Evolutionary conservation across 2,329 filamentous ascomycete genomes (phyloP).

Genomic region (Lasiodiplodia sp.): DNA sequence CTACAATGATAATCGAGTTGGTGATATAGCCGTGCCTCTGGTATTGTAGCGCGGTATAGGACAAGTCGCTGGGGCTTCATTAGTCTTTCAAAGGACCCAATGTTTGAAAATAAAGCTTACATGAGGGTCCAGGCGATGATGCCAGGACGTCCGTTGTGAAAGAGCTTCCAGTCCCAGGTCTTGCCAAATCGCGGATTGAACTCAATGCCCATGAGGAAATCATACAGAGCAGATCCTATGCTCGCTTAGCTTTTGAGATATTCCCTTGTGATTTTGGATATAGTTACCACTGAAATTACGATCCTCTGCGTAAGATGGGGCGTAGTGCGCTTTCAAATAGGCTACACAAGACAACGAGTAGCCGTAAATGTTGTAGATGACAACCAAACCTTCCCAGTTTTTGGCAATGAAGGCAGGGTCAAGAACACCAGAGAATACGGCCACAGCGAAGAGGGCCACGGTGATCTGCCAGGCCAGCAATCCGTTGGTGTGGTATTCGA

Average conservation of each 20-base stretch:
- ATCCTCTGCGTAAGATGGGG: slow-evolving; percentile 28
- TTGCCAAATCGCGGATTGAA: slow-evolving; percentile 49
- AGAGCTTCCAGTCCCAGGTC: slow-evolving; percentile 39
- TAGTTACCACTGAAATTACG: slow-evolving; percentile 29
- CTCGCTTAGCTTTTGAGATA: neutral
- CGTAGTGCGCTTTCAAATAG: slow-evolving; percentile 29
- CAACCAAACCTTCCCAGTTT: slow-evolving; percentile 28
- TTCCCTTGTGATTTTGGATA: neutral
- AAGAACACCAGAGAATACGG: slow-evolving; percentile 3
- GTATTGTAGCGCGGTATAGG: slow-evolving; percentile 52
- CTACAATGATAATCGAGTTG: slow-evolving; percentile 53
- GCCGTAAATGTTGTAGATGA: slow-evolving; percentile 27
- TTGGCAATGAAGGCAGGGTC: slow-evolving; percentile 26
- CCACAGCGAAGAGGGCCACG: slow-evolving; percentile 1
- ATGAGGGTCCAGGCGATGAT: slow-evolving; percentile 59
- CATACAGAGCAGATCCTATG: slow-evolving; percentile 35
- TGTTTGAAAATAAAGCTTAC: slow-evolving; percentile 38
- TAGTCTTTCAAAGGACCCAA: neutral
- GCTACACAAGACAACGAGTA: slow-evolving; percentile 20
- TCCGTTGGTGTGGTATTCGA: slow-evolving; percentile 30
- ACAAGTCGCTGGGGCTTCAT: slow-evolving; percentile 43
- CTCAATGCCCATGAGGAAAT: slow-evolving; percentile 73
- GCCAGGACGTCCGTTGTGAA: slow-evolving; percentile 54
- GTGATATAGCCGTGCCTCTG: slow-evolving; percentile 51
- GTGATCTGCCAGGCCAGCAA: slow-evolving; percentile 25